Conservation (phyloP, 768 basidiomycete species). For the Russula compacta region DNA sequence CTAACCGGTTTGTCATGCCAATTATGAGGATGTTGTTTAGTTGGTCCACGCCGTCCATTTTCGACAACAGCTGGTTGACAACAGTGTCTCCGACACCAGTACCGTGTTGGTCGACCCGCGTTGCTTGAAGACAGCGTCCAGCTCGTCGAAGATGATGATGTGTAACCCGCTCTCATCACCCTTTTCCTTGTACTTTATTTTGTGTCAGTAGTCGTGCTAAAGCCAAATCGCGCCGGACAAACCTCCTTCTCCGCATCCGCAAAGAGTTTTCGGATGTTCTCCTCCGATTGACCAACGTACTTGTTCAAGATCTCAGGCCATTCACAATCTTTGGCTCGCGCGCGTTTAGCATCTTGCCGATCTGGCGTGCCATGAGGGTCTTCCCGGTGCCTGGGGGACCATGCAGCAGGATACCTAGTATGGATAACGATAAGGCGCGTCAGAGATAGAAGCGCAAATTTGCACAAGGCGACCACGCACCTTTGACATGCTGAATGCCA, state of each 20-base stretch:
- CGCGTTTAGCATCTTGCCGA: constrained; percentile 98
- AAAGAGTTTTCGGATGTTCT: constrained; percentile 96
- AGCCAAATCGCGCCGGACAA: constrained; percentile 15
- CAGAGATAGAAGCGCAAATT: background rate
- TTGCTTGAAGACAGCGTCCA: constrained; percentile 98
- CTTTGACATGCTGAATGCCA: constrained; percentile 97
- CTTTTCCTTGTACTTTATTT: constrained; percentile 83
- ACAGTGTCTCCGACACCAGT: constrained; percentile 99
- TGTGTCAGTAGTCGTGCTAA: background rate
- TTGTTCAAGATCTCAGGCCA: constrained; percentile 95
- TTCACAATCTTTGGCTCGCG: constrained; percentile 97
- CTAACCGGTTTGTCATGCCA: constrained; percentile 96
- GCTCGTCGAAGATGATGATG: constrained; percentile 98
- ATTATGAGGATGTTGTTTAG: constrained; percentile 99
- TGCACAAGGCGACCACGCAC: constrained; percentile 32
- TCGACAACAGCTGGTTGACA: constrained; percentile 96
- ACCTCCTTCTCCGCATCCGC: constrained; percentile 98
- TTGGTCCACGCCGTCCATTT: constrained; percentile 99
- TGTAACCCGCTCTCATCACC: constrained; percentile 95
- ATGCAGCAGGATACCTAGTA: constrained; percentile 78
- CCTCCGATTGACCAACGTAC: constrained; percentile 94
- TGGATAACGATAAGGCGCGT: background rate
- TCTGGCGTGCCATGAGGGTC: constrained; percentile 95
- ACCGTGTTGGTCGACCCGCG: constrained; percentile 85
- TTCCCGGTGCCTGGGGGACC: constrained; percentile 99